phyloP scores from a whole-genome alignment of 1,284 basidiomycete genomes.

The Cutaneotrichosporon sp. region DNA sequence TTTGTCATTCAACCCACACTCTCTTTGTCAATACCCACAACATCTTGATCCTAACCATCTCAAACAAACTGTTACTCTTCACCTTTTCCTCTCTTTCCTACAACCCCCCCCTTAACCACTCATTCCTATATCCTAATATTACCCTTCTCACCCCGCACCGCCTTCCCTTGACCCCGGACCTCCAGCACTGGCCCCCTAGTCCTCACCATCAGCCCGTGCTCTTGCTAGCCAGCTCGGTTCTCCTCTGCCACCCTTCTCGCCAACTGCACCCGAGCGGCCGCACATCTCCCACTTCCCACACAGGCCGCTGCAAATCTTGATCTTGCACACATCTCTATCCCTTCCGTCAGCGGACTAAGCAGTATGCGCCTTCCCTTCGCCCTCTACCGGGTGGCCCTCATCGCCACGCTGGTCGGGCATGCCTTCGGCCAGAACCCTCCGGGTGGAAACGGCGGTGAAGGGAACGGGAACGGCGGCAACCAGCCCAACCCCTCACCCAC shows the following conservation, averaged over 20 bases:
- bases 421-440: constrained; percentile 16
- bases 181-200: no score
- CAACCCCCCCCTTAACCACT: no score
- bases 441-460: neutral
- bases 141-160: no score
- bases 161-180: no score
- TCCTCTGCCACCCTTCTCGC: neutral
- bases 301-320: constrained; percentile 8
- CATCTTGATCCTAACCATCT: no score
- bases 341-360: neutral
- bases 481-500: neutral
- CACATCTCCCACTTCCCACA: constrained; percentile 2
- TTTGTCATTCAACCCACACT: no score
- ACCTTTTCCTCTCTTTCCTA: no score
- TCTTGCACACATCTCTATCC: neutral
- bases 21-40: no score
- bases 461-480: neutral
- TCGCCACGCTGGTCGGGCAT: constrained; percentile 6
- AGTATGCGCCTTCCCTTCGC: constrained; percentile 10
- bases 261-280: neutral
- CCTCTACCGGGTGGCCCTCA: constrained; percentile 7
- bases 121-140: no score
- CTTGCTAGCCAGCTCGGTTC: neutral
- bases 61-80: no score
- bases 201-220: no score